phyloP scores from a whole-genome alignment of 306 rosid genomes.

The Castanea sativa region DNA sequence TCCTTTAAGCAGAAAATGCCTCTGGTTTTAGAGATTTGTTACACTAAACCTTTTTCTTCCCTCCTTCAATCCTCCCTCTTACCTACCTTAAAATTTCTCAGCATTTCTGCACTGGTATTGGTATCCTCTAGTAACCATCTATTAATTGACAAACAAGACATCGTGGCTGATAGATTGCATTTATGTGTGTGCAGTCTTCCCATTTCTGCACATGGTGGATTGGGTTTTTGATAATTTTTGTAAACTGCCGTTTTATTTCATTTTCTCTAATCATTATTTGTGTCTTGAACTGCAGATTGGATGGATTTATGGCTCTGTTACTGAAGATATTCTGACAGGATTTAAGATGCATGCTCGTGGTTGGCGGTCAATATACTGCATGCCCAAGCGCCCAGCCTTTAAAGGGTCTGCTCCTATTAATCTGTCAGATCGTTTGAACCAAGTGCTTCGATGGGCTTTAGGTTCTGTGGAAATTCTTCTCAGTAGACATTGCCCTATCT shows the following conservation, averaged over 20 bases:
- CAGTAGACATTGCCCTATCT: slow-evolving; percentile 93
- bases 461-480: slow-evolving; percentile 96
- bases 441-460: slow-evolving; percentile 96
- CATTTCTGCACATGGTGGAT: background rate
- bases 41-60: too few species aligned
- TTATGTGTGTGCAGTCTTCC: background rate
- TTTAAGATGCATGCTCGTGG: slow-evolving; percentile 99
- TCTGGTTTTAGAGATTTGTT: background rate
- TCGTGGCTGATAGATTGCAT: background rate
- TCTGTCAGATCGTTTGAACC: slow-evolving; percentile 97
- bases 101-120: background rate
- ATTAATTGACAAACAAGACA: background rate
- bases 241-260: background rate
- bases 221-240: background rate
- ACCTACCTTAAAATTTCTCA: background rate
- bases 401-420: slow-evolving; percentile 99
- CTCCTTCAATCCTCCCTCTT: too few species aligned
- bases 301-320: slow-evolving; percentile 98
- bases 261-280: slow-evolving; percentile 5
- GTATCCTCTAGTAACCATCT: background rate
- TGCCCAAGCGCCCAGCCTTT: slow-evolving; percentile 85
- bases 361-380: slow-evolving; percentile 95
- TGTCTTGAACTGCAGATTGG: slow-evolving; percentile 68
- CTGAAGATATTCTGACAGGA: slow-evolving; percentile 98
- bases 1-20: background rate